Evolutionary conservation across 2,329 filamentous ascomycete species (phyloP), one percentile per base, ranked within the genome.

Genomic region (Atkinsonella texensis): DNA sequence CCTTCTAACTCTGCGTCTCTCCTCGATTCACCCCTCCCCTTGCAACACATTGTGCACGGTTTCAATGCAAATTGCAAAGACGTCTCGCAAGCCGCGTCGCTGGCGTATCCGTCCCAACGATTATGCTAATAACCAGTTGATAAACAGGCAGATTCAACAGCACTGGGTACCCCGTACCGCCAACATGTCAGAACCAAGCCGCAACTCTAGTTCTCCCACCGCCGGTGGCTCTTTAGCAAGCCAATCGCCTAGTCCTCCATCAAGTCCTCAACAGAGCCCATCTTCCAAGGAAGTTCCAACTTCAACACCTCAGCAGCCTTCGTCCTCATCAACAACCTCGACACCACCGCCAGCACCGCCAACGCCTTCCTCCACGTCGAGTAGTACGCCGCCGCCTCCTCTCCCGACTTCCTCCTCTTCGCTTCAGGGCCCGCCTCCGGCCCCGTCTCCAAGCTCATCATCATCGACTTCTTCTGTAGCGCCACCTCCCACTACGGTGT

Each of bases 121-220:
- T 3, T 5, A 52, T 59, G 59, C 68, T 71, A 61, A 71, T 62
- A 67, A 63, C 60, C 54, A 63, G 48, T 58, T 62, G 54, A 47
- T 57, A 50, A 52, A 51, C 52, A 69, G 65, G 53, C 65, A 62
- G 52, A 46, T 60, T 32, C 33, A 17, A 33, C 33, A 39, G 18
- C 39, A 44, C 9, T 45, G 35, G 35, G 35, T 41, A 40, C 28
- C 28, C 23, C 49, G 47, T 38, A 41, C 46, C 23, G 40, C 23
- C 49, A 51, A 48, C 52, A 53, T 53, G 52, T 43, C 52, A 38
- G 41, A 49, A 20, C 10, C 35, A 18, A 31, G 17, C 17, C 52
- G 32, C 20, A 42, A 40, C 35, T 11, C 45, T n/a, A 41, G 23
- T 15, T n/a, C 64, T 50, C 63, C 60, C 58, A 58, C 50, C 44